Evolutionary conservation across 805 yeast species (phyloP).

Genomic region (Teunomyces panamensis): DNA sequence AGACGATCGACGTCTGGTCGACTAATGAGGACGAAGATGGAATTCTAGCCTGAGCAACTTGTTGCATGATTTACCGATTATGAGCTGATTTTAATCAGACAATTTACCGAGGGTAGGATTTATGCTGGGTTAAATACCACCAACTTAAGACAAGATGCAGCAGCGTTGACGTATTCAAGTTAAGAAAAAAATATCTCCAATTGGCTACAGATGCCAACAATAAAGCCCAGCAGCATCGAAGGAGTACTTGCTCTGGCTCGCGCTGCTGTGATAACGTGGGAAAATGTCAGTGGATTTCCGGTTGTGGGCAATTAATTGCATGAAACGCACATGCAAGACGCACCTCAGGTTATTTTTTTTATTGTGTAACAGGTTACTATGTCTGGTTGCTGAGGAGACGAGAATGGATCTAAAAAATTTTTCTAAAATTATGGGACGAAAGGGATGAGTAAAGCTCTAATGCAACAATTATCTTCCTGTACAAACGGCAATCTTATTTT

Average conservation of each 20-base stretch:
- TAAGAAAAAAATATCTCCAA: neutral
- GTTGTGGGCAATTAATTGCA: neutral
- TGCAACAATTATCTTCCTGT: no score
- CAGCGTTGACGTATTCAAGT: neutral
- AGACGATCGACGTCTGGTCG: constrained; percentile 7
- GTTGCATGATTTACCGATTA: constrained; percentile 9
- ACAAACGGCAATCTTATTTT: no score
- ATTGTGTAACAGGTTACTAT: neutral
- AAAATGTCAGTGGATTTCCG: neutral
- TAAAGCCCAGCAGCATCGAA: neutral
- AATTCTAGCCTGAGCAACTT: constrained; percentile 12
- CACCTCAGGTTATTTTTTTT: neutral
- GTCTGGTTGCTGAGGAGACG: neutral
- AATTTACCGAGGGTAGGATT: neutral
- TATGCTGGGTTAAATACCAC: neutral
- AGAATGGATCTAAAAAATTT: neutral
- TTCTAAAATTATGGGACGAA: neutral
- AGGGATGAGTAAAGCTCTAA: neutral
- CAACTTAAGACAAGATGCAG: neutral
- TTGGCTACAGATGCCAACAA: neutral
- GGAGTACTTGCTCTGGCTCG: neutral
- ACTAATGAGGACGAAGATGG: constrained; percentile 5
- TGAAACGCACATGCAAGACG: neutral
- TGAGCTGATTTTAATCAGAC: neutral
- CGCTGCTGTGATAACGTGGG: neutral